Evolutionary conservation across 495 filamentous ascomycete genomes (phyloP).

Genomic region (Physcia stellaris): DNA sequence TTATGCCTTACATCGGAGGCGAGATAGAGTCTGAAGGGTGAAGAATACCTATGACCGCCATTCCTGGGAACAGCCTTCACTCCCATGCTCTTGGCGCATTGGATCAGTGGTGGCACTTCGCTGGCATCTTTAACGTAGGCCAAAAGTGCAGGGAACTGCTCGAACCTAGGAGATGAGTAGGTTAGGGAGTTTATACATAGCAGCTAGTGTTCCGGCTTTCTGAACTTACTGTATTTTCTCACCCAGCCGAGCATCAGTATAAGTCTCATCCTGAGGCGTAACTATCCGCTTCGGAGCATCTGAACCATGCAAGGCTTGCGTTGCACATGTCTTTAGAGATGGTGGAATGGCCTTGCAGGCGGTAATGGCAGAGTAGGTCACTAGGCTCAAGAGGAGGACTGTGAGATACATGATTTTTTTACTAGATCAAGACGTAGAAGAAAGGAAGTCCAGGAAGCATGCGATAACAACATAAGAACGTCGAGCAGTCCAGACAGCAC

Average conservation of each 20-base stretch:
- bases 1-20: too few relatives aligned
- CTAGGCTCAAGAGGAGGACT: neutral
- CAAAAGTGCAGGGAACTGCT: constrained; percentile 5
- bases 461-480: neutral
- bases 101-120: constrained; percentile 4
- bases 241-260: constrained; percentile 3
- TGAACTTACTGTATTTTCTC: constrained; percentile 2
- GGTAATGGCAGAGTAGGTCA: neutral
- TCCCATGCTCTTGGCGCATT: constrained; percentile 3
- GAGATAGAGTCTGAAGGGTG: neutral
- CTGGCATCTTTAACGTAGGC: constrained; percentile 1
- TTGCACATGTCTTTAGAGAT: constrained; percentile 1
- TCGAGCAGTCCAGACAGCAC: too few relatives aligned
- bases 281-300: constrained; percentile 1
- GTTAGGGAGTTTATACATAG: neutral
- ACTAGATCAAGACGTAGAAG: neutral
- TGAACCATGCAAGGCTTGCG: neutral
- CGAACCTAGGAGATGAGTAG: constrained; percentile 1
- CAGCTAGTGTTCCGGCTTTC: neutral
- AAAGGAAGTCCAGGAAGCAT: neutral
- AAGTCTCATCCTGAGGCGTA: constrained; percentile 2
- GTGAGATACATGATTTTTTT: neutral
- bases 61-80: constrained; percentile 1
- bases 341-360: neutral
- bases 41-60: constrained; percentile 6